A percentile compares a stretch with the other conserved stretches of the same genome.
phyloP scores from a whole-genome alignment of 1,284 basidiomycete species.

The Chalciporus piperatoides region DNA sequence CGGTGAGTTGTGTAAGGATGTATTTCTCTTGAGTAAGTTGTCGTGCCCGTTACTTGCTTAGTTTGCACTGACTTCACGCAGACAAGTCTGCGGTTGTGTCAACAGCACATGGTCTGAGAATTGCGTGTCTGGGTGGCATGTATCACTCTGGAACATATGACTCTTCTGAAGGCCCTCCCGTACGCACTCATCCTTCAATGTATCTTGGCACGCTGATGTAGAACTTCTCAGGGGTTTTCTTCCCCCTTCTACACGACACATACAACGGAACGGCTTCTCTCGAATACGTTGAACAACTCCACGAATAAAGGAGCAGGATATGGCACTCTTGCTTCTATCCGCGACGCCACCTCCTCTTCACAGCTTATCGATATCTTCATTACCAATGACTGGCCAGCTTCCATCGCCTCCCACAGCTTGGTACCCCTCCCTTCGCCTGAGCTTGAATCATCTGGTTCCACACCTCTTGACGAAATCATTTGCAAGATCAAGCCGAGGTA shows the following conservation, averaged over 20 bases:
- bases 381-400: slow-evolving; percentile 74
- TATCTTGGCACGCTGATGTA: slow-evolving; percentile 2
- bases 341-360: slow-evolving; percentile 54
- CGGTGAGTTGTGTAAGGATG: slow-evolving; percentile 76
- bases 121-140: slow-evolving; percentile 80
- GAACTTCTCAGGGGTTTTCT: slow-evolving; percentile 54
- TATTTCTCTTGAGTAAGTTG: slow-evolving; percentile 78
- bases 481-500: slow-evolving; percentile 69
- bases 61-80: slow-evolving; percentile 31
- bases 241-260: slow-evolving; percentile 70
- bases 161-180: slow-evolving; percentile 56
- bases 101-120: slow-evolving; percentile 79
- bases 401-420: slow-evolving; percentile 63
- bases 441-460: slow-evolving; percentile 43
- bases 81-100: slow-evolving; percentile 82
- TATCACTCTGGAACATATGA: slow-evolving; percentile 64
- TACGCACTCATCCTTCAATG: slow-evolving; percentile 33
- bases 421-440: slow-evolving; percentile 47
- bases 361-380: slow-evolving; percentile 80
- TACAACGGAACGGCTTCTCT: slow-evolving; percentile 68
- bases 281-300: slow-evolving; percentile 56
- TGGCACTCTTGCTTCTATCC: slow-evolving; percentile 66
- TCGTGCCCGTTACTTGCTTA: not conserved
- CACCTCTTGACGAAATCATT: slow-evolving; percentile 67
- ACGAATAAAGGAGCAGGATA: slow-evolving; percentile 32